Percentiles rank a stretch among this genome's conserved stretches.
These are phyloP conservation scores for Penicillium italicum DNA, from an alignment of 2,329 filamentous ascomycete species.

Conservation along the genomic window DNA sequence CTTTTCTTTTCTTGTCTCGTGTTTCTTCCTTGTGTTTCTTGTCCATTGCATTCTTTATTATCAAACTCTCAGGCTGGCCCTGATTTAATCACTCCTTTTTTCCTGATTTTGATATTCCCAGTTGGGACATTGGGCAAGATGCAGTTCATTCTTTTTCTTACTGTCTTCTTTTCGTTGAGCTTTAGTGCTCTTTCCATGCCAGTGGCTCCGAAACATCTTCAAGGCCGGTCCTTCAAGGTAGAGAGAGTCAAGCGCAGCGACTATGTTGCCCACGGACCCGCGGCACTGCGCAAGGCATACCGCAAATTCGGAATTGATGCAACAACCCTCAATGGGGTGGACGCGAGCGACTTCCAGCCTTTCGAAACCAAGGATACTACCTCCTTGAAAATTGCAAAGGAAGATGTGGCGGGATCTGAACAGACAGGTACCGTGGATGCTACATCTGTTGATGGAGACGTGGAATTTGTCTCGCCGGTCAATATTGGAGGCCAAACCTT, in stretches of 20 bases:
- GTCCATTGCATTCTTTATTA: background rate
- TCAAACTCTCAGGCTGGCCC: conserved; percentile 5
- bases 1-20: background rate
- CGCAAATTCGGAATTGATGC: conserved; percentile 61
- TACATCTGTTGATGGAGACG: conserved; percentile 62
- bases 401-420: conserved; percentile 23
- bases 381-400: conserved; percentile 25
- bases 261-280: conserved; percentile 57
- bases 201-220: conserved; percentile 20
- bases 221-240: conserved; percentile 57
- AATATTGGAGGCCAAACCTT: conserved; percentile 66
- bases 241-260: conserved; percentile 55
- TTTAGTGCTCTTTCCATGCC: conserved; percentile 35
- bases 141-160: conserved; percentile 28
- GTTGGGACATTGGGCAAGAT: conserved; percentile 18
- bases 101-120: background rate
- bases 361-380: conserved; percentile 25
- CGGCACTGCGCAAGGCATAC: conserved; percentile 63
- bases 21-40: background rate
- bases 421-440: conserved; percentile 59
- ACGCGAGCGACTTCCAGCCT: conserved; percentile 35
- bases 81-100: conserved; percentile 17
- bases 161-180: conserved; percentile 31
- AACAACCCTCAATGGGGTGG: conserved; percentile 38
- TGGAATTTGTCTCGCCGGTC: conserved; percentile 67